Evolutionary conservation across 2,329 filamentous ascomycete species (phyloP).

Genomic region (Chaetothyriales sp.): DNA sequence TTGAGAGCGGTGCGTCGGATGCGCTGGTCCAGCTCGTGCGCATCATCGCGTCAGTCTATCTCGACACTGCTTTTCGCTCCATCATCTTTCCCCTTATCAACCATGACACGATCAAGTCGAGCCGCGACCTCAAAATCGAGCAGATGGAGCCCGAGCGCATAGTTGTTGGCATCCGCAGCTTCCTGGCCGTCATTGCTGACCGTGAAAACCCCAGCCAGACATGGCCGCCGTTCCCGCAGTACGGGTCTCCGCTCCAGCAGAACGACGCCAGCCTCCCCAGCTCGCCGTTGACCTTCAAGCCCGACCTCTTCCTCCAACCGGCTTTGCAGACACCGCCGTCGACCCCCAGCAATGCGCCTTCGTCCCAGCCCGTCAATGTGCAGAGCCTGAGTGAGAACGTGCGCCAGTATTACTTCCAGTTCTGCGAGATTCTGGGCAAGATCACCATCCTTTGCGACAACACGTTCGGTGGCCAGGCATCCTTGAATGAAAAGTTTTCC

Average conservation of each 20-base stretch:
- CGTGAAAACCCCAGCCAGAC: conserved; percentile 68
- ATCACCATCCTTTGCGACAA: conserved; percentile 95
- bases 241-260: conserved; percentile 25
- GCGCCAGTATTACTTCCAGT: conserved; percentile 72
- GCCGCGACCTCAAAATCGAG: conserved; percentile 71
- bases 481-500: conserved; percentile 86
- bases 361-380: conserved; percentile 38
- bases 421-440: conserved; percentile 88
- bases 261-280: conserved; percentile 24
- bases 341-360: conserved; percentile 19
- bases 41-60: conserved; percentile 84
- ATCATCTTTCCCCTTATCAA: conserved; percentile 95
- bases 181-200: conserved; percentile 83
- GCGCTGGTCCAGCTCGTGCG: conserved; percentile 87
- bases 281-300: conserved; percentile 23
- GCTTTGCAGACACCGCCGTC: conserved; percentile 21
- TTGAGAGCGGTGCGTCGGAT: conserved; percentile 70
- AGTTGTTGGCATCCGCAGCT: conserved; percentile 91
- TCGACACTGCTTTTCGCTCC: conserved; percentile 79
- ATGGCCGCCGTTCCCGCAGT: conserved; percentile 68
- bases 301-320: conserved; percentile 24
- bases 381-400: conserved; percentile 56
- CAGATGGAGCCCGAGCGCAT: conserved; percentile 91
- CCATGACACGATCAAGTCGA: conserved; percentile 66
- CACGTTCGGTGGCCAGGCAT: conserved; percentile 89